phyloP scores from a whole-genome alignment of 2,329 filamentous ascomycete genomes.

The Paracoccidioides brasiliensis region DNA sequence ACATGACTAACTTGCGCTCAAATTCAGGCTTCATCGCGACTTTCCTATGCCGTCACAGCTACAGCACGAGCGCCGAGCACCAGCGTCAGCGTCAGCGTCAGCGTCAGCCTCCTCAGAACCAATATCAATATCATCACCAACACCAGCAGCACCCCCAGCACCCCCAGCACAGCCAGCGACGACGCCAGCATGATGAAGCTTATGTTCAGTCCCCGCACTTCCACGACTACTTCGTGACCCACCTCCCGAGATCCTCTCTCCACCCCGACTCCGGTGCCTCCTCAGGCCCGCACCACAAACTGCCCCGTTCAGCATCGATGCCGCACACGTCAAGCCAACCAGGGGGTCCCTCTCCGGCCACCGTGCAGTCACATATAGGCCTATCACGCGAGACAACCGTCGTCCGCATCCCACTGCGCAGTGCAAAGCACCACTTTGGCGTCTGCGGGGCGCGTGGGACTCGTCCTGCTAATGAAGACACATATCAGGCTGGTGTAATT shows the following conservation, averaged over 20 bases:
- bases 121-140: slow-evolving; percentile 1
- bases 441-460: slow-evolving; percentile 66
- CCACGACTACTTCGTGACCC: slow-evolving; percentile 95
- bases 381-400: slow-evolving; percentile 69
- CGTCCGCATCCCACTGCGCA: slow-evolving; percentile 83
- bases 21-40: slow-evolving; percentile 23
- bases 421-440: slow-evolving; percentile 93
- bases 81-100: slow-evolving; percentile 1
- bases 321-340: slow-evolving; percentile 46
- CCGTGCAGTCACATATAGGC: slow-evolving; percentile 47
- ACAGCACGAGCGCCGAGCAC: slow-evolving; percentile 12
- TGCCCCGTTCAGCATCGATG: slow-evolving; percentile 71
- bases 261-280: slow-evolving; percentile 66
- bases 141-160: slow-evolving; percentile 8
- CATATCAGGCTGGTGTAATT: slow-evolving; percentile 86
- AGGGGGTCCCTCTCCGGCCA: slow-evolving; percentile 42
- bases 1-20: neutral
- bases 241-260: slow-evolving; percentile 82
- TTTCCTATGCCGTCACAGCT: slow-evolving; percentile 18
- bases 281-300: slow-evolving; percentile 61
- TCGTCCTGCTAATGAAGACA: slow-evolving; percentile 82
- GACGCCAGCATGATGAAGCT: neutral
- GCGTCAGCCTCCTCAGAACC: slow-evolving; percentile 2
- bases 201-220: slow-evolving; percentile 40
- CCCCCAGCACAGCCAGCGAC: slow-evolving; percentile 3